These are phyloP conservation scores for Vairimorpha apis DNA, from an alignment of 371 early-diverging fungal species.

Conservation along the genomic window DNA sequence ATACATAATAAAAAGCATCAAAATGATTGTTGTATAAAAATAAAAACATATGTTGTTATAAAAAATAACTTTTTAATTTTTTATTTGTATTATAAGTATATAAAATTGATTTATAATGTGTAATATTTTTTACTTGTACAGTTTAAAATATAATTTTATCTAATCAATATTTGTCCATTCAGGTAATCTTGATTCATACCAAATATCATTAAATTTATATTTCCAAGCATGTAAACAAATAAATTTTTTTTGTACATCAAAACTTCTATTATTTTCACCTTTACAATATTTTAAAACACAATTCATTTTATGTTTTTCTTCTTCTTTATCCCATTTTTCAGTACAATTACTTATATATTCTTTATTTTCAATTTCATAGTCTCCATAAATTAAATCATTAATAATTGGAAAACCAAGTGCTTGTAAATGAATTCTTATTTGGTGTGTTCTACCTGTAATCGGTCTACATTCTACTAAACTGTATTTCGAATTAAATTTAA, in stretches of 20 bases:
- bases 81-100: too few species aligned
- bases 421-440: conserved; percentile 93
- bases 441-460: conserved; percentile 91
- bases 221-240: conserved; percentile 63
- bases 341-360: background rate
- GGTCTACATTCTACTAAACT: conserved; percentile 68
- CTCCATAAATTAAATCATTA: conserved; percentile 70
- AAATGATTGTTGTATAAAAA: too few species aligned
- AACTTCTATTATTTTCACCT: conserved; percentile 54
- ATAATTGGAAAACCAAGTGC: conserved; percentile 86
- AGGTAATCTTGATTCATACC: conserved; percentile 56
- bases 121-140: conserved; percentile 33
- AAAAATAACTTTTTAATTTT: too few species aligned
- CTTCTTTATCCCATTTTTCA: conserved; percentile 6
- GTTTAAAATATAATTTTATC: too few species aligned
- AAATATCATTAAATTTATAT: conserved; percentile 52
- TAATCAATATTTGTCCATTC: conserved; percentile 59
- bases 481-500: conserved; percentile 44
- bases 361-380: background rate
- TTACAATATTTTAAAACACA: conserved; percentile 49
- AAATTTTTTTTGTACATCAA: conserved; percentile 32
- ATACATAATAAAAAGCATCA: too few species aligned
- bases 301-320: conserved; percentile 30
- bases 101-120: too few species aligned
- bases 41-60: too few species aligned